Base-by-base conservation (phyloP, 1,139 yeast genomes). In the Candida sp. region DNA sequence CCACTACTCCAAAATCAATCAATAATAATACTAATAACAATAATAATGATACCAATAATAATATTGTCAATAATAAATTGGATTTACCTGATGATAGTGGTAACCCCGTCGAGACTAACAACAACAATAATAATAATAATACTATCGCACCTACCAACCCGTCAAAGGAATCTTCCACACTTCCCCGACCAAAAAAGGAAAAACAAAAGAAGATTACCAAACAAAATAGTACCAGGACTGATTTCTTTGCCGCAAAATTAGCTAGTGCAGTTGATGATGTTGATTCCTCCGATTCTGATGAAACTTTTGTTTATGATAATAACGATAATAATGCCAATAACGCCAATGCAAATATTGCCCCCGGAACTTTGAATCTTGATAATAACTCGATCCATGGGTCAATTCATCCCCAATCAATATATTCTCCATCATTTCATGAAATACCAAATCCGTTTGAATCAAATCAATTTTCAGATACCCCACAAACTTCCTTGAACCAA, bases 251-350 rank as follows among this genome's bases (percentile, higher is more conserved):
- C 9, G 97, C 98, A 0, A 86, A 86, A 54, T 70, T 91, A 49
- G 97, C 97, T 5, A 84, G 90, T 50, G 98, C 98, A 1, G 96
- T 91, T 6, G 96, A 88, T 53, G 97, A 89, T 54, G 89, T 81
- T 22, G 90, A 87, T 47, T 80, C 86, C 38, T 84, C 91, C 35
- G 97, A 89, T 60, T 82, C 91, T 36, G 96, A 90, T 54, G 98
- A 93, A 61, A 88, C 96, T 1, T 91, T 91, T 72, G 97, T 91
- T 9, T 91, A 91, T 60, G 97, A 90, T 55, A 79, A 80, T 44
- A 66, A 64, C 44, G 60, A 48, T 35, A 46, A 33, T 11, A 49
- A 47, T 46, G 35, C 19, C 27, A 51, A 45, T 21, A 46, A 41
- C 39, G 55, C 52, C 25, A 44, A 43, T 8, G 39, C 43, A 3